Conservation (phyloP, 2,329 filamentous ascomycete genomes). For the Huntiella abstrusa region DNA sequence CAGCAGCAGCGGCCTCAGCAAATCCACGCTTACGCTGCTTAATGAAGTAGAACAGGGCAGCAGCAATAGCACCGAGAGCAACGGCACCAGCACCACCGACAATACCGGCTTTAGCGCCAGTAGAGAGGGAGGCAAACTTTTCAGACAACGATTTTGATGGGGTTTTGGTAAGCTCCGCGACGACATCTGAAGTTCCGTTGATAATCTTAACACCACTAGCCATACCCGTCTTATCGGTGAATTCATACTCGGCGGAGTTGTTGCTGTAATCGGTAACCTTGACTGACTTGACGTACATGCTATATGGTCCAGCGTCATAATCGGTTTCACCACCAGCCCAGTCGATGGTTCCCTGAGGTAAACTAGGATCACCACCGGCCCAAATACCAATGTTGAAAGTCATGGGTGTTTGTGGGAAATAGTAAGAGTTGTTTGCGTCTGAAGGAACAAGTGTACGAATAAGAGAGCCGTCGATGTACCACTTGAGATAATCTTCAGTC, state of each 20-base stretch:
- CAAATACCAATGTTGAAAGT: slow-evolving; percentile 48
- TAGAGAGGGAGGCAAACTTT: slow-evolving; percentile 34
- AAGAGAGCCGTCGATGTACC: slow-evolving; percentile 48
- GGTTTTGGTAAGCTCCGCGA: slow-evolving; percentile 19
- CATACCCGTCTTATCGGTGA: slow-evolving; percentile 38
- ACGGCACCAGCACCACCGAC: slow-evolving; percentile 29
- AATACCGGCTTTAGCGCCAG: slow-evolving; percentile 31
- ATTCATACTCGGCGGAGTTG: slow-evolving; percentile 43
- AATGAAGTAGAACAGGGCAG: slow-evolving; percentile 33
- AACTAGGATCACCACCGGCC: slow-evolving; percentile 38
- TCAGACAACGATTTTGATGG: slow-evolving; percentile 27
- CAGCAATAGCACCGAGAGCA: slow-evolving; percentile 21
- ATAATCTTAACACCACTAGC: slow-evolving; percentile 44
- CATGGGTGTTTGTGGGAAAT: slow-evolving; percentile 64
- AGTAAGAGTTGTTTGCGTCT: slow-evolving; percentile 41
- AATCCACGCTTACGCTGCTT: slow-evolving; percentile 34
- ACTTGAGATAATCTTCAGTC: slow-evolving; percentile 47
- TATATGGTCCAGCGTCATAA: slow-evolving; percentile 47
- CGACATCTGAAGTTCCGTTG: slow-evolving; percentile 35
- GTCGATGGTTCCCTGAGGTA: slow-evolving; percentile 38
- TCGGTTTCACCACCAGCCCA: slow-evolving; percentile 56
- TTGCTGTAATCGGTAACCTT: slow-evolving; percentile 38
- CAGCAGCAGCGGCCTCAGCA: slow-evolving; percentile 28
- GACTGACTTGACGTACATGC: slow-evolving; percentile 51
- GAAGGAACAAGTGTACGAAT: slow-evolving; percentile 44